phyloP scores from a whole-genome alignment of 768 basidiomycete species.

The Xerocomus brunneocitrinus region DNA sequence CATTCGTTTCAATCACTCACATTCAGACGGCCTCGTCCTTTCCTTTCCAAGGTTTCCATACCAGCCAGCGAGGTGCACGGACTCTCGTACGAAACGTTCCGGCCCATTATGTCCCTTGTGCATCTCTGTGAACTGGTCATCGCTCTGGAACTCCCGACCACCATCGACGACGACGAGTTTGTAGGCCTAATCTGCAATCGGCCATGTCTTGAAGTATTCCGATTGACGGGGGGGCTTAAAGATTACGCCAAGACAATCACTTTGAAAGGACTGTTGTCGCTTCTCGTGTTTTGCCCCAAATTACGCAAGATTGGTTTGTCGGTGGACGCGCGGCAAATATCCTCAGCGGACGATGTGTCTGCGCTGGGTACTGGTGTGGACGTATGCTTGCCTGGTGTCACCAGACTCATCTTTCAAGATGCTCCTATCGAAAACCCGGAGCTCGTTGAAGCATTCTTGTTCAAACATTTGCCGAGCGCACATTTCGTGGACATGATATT shows the following conservation, averaged over 20 bases:
- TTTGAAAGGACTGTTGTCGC: neutral
- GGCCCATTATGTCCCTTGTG: neutral
- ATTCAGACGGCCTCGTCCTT: neutral
- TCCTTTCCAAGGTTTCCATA: neutral
- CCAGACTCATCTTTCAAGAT: too few species aligned
- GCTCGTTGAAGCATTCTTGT: too few species aligned
- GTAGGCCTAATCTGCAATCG: neutral
- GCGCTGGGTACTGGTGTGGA: too few species aligned
- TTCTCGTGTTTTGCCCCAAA: neutral
- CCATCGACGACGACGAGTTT: neutral
- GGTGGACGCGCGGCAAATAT: neutral
- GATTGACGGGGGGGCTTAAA: neutral
- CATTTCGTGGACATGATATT: too few species aligned
- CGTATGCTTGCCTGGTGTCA: too few species aligned
- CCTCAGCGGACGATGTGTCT: too few species aligned
- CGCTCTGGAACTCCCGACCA: neutral
- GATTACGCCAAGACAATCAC: neutral
- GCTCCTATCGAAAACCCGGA: too few species aligned
- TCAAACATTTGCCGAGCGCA: too few species aligned
- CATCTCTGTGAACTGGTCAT: constrained; percentile 1
- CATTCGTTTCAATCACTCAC: constrained; percentile 1
- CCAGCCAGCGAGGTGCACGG: neutral
- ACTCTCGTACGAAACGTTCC: neutral
- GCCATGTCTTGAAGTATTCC: neutral
- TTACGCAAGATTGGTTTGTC: neutral